Conservation (phyloP, 2,329 filamentous ascomycete genomes). For the Sporothrix luriei region DNA sequence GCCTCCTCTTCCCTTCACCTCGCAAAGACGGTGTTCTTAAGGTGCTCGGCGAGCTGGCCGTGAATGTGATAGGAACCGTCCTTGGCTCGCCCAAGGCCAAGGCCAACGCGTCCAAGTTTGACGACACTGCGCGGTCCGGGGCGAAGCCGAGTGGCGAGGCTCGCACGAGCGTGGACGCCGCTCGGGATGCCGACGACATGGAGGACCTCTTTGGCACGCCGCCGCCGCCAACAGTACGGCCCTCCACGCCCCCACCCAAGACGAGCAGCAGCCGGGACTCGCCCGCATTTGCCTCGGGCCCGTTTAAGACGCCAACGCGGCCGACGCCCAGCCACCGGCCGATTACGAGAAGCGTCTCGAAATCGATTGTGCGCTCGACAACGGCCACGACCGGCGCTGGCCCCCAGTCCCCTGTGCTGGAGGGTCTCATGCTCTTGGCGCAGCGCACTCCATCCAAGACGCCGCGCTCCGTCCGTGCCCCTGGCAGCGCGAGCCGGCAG, state of each 20-base stretch:
- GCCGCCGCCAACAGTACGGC: slow-evolving; percentile 43
- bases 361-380: slow-evolving; percentile 54
- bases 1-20: slow-evolving; percentile 77
- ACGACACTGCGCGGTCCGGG: not conserved
- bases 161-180: slow-evolving; percentile 46
- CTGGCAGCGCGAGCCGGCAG: slow-evolving; percentile 42
- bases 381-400: slow-evolving; percentile 40
- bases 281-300: slow-evolving; percentile 46
- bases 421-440: slow-evolving; percentile 42
- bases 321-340: slow-evolving; percentile 63
- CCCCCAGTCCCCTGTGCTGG: slow-evolving; percentile 48
- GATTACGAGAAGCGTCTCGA: slow-evolving; percentile 62
- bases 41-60: slow-evolving; percentile 60
- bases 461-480: slow-evolving; percentile 42
- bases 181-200: slow-evolving; percentile 42
- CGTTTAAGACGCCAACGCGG: slow-evolving; percentile 66
- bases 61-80: slow-evolving; percentile 50
- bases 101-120: slow-evolving; percentile 34
- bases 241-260: slow-evolving; percentile 57
- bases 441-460: slow-evolving; percentile 54
- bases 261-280: slow-evolving; percentile 32
- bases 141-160: slow-evolving; percentile 40
- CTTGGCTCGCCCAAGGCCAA: slow-evolving; percentile 43
- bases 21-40: slow-evolving; percentile 65
- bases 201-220: slow-evolving; percentile 67